phyloP scores from a whole-genome alignment of 371 early-diverging fungal genomes.

The Batkoa obscura region DNA sequence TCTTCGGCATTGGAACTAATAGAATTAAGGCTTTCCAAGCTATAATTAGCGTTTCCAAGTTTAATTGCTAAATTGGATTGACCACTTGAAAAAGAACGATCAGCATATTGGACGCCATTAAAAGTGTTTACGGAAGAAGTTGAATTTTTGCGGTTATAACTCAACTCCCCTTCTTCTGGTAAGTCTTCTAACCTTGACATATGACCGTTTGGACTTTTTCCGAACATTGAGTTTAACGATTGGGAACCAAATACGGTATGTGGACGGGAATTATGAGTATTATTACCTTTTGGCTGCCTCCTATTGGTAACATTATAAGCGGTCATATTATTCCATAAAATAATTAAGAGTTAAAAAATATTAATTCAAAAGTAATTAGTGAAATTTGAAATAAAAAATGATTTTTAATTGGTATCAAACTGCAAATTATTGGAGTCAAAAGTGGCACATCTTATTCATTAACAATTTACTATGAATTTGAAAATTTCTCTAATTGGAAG shows the following conservation, averaged over 20 bases:
- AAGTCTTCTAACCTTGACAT: not conserved
- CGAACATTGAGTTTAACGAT: not conserved
- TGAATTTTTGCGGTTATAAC: not conserved
- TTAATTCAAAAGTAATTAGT: too few relatives aligned
- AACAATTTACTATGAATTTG: too few relatives aligned
- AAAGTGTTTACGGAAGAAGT: slow-evolving; percentile 6
- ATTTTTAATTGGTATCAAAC: too few relatives aligned
- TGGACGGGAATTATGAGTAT: not conserved
- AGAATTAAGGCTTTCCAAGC: not conserved
- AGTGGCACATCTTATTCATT: too few relatives aligned
- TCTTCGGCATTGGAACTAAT: not conserved
- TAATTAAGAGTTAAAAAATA: too few relatives aligned
- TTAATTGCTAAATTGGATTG: not conserved
- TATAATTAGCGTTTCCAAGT: not conserved
- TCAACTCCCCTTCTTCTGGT: not conserved
- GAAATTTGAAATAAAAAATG: too few relatives aligned
- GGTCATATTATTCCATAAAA: not conserved
- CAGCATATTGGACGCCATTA: not conserved
- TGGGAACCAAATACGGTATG: not conserved
- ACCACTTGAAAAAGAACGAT: not conserved
- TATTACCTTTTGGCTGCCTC: not conserved
- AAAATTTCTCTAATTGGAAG: too few relatives aligned
- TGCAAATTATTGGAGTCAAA: too few relatives aligned
- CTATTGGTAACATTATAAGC: not conserved
- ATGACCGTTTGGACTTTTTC: not conserved